Conservation (phyloP, 2,329 filamentous ascomycete species). For the Coleophoma eucalyptorum region DNA sequence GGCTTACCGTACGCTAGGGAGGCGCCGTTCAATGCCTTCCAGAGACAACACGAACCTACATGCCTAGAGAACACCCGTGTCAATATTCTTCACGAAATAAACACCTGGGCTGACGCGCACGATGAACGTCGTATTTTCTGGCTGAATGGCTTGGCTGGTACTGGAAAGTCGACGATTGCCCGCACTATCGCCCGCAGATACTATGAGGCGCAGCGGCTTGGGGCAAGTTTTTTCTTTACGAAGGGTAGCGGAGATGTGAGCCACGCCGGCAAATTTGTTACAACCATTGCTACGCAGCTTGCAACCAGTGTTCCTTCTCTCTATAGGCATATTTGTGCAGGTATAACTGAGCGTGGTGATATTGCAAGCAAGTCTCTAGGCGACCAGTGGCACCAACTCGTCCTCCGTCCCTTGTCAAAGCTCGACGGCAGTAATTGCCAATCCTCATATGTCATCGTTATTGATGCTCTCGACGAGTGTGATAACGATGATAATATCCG, state of each 20-base stretch:
- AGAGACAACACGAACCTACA: constrained; percentile 15
- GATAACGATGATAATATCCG: constrained; percentile 12
- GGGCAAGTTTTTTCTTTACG: constrained; percentile 25
- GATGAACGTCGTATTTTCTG: constrained; percentile 23
- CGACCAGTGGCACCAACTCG: constrained; percentile 39
- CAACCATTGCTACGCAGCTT: constrained; percentile 7
- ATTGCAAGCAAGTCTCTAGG: constrained; percentile 26
- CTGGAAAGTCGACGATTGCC: constrained; percentile 24
- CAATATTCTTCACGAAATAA: constrained; percentile 18
- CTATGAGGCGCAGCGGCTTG: constrained; percentile 10
- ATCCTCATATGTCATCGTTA: constrained; percentile 16
- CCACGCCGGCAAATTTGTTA: constrained; percentile 9
- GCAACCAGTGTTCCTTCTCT: constrained; percentile 2
- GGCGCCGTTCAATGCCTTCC: constrained; percentile 16
- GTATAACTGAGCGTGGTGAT: constrained; percentile 2
- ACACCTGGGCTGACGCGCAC: constrained; percentile 14
- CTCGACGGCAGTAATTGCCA: constrained; percentile 4
- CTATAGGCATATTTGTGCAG: constrained; percentile 3
- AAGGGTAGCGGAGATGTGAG: constrained; percentile 18
- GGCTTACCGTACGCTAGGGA: constrained; percentile 14
- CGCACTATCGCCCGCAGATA: constrained; percentile 15
- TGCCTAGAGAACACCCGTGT: constrained; percentile 22
- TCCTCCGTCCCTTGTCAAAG: constrained; percentile 32
- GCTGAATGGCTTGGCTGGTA: constrained; percentile 33
- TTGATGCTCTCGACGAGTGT: constrained; percentile 29